Evolutionary conservation across 257 asterid species (phyloP).

Genomic region (Lithospermum erythrorhizon): DNA sequence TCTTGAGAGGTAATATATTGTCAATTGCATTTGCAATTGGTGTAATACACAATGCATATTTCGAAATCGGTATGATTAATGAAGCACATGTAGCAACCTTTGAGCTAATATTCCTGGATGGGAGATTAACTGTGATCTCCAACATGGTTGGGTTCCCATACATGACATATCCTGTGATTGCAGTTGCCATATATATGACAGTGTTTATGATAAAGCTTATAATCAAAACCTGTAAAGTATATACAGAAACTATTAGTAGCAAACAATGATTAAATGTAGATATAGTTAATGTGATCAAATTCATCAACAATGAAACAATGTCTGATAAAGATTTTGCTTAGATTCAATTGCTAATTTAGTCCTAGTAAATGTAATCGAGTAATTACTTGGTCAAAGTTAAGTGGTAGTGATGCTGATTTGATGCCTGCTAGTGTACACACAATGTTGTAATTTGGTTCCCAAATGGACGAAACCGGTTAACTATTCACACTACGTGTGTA

Average conservation of each 20-base stretch:
- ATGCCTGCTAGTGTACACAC: too few species aligned
- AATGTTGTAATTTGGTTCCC: too few species aligned
- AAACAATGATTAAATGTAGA: neutral
- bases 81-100: neutral
- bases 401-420: too few species aligned
- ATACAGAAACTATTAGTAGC: neutral
- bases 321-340: too few species aligned
- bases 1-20: neutral
- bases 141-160: neutral
- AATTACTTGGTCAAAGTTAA: too few species aligned
- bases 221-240: neutral
- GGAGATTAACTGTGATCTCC: neutral
- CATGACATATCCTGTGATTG: neutral
- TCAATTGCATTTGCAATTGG: neutral
- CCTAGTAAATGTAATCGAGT: too few species aligned
- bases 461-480: too few species aligned
- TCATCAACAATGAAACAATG: too few species aligned
- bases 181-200: neutral
- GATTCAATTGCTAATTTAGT: too few species aligned
- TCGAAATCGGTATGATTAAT: neutral
- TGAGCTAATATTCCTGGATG: neutral
- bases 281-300: too few species aligned
- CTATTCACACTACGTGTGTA: too few species aligned
- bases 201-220: neutral
- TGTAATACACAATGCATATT: slow-evolving; percentile 1